Base-by-base conservation (phyloP, 1,139 yeast genomes). In the Nadsonia commutata region DNA sequence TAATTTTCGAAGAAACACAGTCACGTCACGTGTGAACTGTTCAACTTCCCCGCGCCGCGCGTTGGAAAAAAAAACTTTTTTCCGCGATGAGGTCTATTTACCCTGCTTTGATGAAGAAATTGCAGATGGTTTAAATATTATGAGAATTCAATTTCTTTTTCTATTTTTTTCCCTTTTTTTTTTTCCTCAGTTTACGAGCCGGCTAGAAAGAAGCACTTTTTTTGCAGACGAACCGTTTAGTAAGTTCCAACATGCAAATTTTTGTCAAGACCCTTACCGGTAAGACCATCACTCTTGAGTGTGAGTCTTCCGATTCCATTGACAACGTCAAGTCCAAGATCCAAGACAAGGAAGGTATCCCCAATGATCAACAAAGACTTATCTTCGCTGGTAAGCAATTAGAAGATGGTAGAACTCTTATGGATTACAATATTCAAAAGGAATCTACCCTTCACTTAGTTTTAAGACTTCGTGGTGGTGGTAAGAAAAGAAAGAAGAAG, bases 401-500 rank as follows among this genome's bases (percentile, higher is more conserved):
- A 70, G 97, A 88, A 76, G 97, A 90, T 64, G 96, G 96, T 65
- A 85, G 97, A 79, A 88, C 97, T 59, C 78, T 90, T 64, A 81
- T 95, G 61, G 98, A 90, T 80, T 90, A 90, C 95, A 88, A 88
- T 93, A 90, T 90, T 77, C 96, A 88, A 78, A 88, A 90, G 85
- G 98, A 90, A 78, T 88, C 97, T 56, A 90, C 97, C 59, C 72
- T 90, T 58, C 96, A 90, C 75, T 80, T 90, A 72, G 97, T 90
- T 66, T 76, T 90, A 57, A 86, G 97, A 80, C 84, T 90, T 71
- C 84, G 97, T 80, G 97, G 97, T 82, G 95, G 95, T 78, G 97
- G 96, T 83, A 90, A 90, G 83, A 90, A 90, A 86, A 88, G 94
- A 84, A 85, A 84, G 86, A 86, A 86, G 88, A 93, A 93, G 95